Conservation (phyloP, 2,329 filamentous ascomycete species). For the Venturia pyrina region DNA sequence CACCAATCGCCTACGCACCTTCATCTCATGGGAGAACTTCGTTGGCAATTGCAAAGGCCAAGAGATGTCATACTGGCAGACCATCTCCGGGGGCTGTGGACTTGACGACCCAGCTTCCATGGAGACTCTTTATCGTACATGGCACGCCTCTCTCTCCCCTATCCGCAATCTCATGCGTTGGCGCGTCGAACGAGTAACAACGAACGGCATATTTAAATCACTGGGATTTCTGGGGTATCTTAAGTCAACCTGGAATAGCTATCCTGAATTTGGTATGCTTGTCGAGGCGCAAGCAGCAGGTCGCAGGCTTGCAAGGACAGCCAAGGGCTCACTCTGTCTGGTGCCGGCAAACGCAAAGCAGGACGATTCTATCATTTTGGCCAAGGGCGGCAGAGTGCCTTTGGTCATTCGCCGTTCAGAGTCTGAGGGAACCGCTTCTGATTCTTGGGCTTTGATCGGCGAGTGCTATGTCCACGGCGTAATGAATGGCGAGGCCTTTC, state of each 20-base stretch:
- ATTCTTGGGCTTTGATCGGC: background rate
- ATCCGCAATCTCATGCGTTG: background rate
- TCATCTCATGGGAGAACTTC: conserved; percentile 1
- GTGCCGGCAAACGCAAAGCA: background rate
- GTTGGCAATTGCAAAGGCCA: background rate
- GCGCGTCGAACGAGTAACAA: background rate
- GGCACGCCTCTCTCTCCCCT: background rate
- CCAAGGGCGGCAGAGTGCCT: background rate
- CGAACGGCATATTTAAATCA: background rate
- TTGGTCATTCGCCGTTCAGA: background rate
- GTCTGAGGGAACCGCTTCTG: background rate
- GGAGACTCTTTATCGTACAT: background rate
- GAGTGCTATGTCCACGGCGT: conserved; percentile 4
- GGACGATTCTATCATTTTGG: background rate
- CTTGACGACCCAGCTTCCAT: background rate
- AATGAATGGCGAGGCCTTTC: background rate
- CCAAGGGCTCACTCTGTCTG: background rate
- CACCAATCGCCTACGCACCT: background rate
- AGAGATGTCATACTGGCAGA: background rate
- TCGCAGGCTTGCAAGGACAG: conserved; percentile 1
- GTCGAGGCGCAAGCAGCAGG: background rate
- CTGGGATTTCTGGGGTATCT: conserved; percentile 2
- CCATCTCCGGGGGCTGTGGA: background rate
- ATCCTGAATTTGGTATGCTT: background rate
- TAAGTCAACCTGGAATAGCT: background rate